phyloP scores from a whole-genome alignment of 2,329 filamentous ascomycete species.

The Epichloe gansuensis region DNA sequence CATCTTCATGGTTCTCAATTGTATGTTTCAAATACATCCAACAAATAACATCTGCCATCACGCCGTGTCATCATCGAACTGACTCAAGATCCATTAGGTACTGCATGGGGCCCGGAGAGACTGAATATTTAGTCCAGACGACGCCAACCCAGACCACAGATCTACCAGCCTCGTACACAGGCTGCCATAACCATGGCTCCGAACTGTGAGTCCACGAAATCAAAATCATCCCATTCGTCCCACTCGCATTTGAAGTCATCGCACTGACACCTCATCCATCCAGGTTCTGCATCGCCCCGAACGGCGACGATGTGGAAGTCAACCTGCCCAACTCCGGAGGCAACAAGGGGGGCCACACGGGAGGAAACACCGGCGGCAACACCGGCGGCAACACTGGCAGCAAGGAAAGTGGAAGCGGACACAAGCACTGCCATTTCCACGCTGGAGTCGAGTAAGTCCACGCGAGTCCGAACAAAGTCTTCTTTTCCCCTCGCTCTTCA shows the following conservation, averaged over 20 bases:
- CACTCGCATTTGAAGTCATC: constrained; percentile 3
- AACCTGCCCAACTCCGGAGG: constrained; percentile 18
- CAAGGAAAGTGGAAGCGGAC: constrained; percentile 5
- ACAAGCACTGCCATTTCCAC: constrained; percentile 45
- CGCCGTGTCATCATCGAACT: background rate
- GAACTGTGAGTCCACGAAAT: constrained; percentile 32
- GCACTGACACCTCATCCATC: background rate
- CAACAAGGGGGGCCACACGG: constrained; percentile 9
- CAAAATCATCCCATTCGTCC: background rate
- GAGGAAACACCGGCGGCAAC: constrained; percentile 3
- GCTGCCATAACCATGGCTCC: constrained; percentile 48
- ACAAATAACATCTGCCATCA: background rate
- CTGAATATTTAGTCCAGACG: constrained; percentile 30
- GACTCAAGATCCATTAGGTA: constrained; percentile 19
- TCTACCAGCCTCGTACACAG: constrained; percentile 48
- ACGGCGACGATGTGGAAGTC: constrained; percentile 49
- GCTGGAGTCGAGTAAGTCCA: constrained; percentile 55
- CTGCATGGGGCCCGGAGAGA: constrained; percentile 28
- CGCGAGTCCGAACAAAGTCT: background rate
- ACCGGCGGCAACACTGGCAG: background rate
- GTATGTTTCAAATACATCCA: constrained; percentile 14
- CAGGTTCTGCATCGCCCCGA: constrained; percentile 49
- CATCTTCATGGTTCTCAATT: constrained; percentile 28
- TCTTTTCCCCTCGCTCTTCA: background rate
- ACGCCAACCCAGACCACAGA: constrained; percentile 41